These are phyloP conservation scores for Viola odorata DNA, from an alignment of 345 rosid genomes.

Conservation along the genomic window DNA sequence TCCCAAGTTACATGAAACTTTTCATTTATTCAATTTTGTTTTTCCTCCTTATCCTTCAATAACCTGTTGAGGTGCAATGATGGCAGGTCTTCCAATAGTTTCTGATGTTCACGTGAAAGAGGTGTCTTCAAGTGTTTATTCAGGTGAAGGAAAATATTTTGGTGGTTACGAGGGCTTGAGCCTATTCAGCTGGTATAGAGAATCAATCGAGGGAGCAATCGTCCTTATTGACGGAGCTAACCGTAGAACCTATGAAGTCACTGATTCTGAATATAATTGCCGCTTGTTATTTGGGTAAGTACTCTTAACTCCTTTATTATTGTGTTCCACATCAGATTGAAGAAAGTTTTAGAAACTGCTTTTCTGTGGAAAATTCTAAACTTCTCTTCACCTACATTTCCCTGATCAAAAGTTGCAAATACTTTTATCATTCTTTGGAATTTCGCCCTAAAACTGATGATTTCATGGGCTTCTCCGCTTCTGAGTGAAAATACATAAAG, in stretches of 20 bases:
- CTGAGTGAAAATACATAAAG: neutral
- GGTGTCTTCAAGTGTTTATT: constrained; percentile 51
- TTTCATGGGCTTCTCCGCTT: too few species aligned
- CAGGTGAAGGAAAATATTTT: constrained; percentile 89
- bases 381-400: neutral
- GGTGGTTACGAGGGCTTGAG: constrained; percentile 92
- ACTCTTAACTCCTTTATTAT: constrained; percentile 15
- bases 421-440: neutral
- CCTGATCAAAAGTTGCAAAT: neutral
- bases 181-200: constrained; percentile 93
- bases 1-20: neutral
- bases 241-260: constrained; percentile 67
- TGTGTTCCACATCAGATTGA: neutral
- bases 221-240: constrained; percentile 64
- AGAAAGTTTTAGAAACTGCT: neutral
- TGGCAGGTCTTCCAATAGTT: constrained; percentile 76
- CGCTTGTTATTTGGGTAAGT: constrained; percentile 74
- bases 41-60: constrained; percentile 9
- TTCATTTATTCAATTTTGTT: neutral
- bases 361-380: neutral
- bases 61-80: constrained; percentile 19
- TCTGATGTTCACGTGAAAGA: constrained; percentile 60
- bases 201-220: constrained; percentile 61
- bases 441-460: neutral
- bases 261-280: constrained; percentile 78